phyloP scores from a whole-genome alignment of 768 basidiomycete genomes.

The Suillus alpinus region DNA sequence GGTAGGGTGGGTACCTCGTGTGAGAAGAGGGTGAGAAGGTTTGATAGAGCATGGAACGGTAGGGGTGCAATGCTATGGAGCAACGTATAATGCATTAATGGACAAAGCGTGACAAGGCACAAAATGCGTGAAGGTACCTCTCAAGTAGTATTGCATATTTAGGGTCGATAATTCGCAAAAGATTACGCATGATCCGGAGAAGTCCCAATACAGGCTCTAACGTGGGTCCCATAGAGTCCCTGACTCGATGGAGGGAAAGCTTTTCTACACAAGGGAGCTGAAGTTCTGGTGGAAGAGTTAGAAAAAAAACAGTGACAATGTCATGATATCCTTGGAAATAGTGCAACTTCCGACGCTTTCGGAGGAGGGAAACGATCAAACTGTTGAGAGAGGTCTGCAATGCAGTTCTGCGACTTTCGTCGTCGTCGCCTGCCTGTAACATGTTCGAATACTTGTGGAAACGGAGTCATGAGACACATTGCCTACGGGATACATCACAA shows the following conservation, averaged over 20 bases:
- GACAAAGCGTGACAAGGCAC: not conserved
- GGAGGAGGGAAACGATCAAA: constrained; percentile 73
- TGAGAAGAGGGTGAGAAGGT: constrained; percentile 87
- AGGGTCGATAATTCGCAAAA: constrained; percentile 71
- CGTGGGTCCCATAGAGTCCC: constrained; percentile 86
- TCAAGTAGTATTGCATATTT: constrained; percentile 67
- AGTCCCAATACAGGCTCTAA: constrained; percentile 85
- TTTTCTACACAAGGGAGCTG: constrained; percentile 64
- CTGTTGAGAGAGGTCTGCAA: constrained; percentile 67
- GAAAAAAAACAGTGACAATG: constrained; percentile 78
- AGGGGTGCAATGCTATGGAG: constrained; percentile 62
- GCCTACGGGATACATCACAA: constrained; percentile 92
- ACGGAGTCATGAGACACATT: constrained; percentile 18
- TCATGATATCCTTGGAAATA: constrained; percentile 97
- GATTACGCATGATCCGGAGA: constrained; percentile 66
- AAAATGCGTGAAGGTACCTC: constrained; percentile 39
- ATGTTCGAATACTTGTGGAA: constrained; percentile 12
- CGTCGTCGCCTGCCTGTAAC: constrained; percentile 7
- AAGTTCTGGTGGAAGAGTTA: constrained; percentile 64
- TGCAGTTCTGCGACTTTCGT: constrained; percentile 23
- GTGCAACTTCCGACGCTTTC: constrained; percentile 65
- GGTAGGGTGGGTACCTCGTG: constrained; percentile 90
- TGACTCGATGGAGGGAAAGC: constrained; percentile 65
- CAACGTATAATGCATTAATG: constrained; percentile 4
- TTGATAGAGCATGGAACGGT: constrained; percentile 87